Percentiles rank a stretch among this genome's conserved stretches.
Conservation (phyloP, 768 basidiomycete genomes). For the Russula dissimulans region DNA sequence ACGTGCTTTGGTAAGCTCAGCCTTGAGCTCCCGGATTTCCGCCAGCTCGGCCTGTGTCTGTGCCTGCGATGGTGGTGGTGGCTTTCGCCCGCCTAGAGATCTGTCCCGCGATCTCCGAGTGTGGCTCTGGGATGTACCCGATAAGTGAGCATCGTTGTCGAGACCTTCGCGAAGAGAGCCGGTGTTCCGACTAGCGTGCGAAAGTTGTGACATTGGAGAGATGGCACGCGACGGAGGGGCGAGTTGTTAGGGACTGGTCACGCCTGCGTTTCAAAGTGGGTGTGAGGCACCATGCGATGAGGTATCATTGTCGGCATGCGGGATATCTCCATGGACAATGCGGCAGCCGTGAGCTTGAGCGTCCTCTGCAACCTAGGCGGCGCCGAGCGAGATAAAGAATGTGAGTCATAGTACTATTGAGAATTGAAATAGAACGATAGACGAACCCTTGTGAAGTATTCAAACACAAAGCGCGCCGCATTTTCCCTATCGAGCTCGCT, state of each 20-base stretch:
- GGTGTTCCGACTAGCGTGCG: background rate
- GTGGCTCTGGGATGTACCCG: background rate
- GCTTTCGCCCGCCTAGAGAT: background rate
- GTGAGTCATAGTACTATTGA: background rate
- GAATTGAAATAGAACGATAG: background rate
- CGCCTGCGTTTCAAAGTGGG: slow-evolving; percentile 2
- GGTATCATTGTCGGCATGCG: background rate
- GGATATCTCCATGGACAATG: background rate
- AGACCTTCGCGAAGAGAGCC: background rate
- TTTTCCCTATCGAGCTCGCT: slow-evolving; percentile 1
- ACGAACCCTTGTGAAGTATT: slow-evolving; percentile 7
- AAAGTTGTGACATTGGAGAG: background rate
- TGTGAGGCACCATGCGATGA: background rate
- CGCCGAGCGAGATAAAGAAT: too few species aligned
- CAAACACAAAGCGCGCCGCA: slow-evolving; percentile 3
- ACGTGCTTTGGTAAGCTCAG: slow-evolving; percentile 4
- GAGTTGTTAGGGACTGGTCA: background rate
- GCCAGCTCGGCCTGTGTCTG: background rate
- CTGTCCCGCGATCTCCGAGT: background rate
- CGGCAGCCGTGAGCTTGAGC: slow-evolving; percentile 4
- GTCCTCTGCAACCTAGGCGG: background rate
- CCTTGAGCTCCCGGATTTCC: slow-evolving; percentile 3
- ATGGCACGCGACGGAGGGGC: background rate
- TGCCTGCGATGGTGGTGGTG: background rate
- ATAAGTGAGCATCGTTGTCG: background rate